Evolutionary conservation across 2,329 filamentous ascomycete species (phyloP).

Genomic region (Fusarium sp.): DNA sequence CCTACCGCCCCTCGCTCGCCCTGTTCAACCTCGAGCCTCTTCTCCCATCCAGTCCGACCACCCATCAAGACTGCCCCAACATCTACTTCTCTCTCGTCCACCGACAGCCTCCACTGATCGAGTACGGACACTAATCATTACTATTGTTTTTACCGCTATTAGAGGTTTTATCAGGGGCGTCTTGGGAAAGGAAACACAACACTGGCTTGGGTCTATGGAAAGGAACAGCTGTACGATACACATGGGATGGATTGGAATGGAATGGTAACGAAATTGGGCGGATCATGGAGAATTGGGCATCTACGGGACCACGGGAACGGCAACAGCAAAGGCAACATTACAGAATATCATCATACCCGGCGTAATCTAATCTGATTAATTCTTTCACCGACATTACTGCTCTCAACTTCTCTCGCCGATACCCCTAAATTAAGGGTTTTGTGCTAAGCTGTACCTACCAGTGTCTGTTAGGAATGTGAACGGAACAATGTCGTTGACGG

Average conservation of each 20-base stretch:
- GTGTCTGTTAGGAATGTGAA: slow-evolving; percentile 22
- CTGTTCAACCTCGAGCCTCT: slow-evolving; percentile 41
- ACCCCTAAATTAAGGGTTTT: not conserved
- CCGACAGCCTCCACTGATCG: slow-evolving; percentile 38
- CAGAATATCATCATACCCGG: slow-evolving; percentile 29
- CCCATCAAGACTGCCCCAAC: slow-evolving; percentile 33
- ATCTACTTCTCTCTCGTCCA: slow-evolving; percentile 37
- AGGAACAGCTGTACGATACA: slow-evolving; percentile 25
- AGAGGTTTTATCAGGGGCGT: slow-evolving; percentile 16
- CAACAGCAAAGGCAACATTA: not conserved
- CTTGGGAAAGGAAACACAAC: slow-evolving; percentile 16
- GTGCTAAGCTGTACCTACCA: not conserved
- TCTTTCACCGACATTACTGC: not conserved
- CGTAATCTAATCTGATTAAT: slow-evolving; percentile 34
- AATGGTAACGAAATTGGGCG: slow-evolving; percentile 6
- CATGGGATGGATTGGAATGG: not conserved
- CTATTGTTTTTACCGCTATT: slow-evolving; percentile 6
- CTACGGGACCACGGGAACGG: slow-evolving; percentile 18
- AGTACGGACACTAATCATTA: not conserved
- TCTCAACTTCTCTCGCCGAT: not conserved
- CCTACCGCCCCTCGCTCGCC: slow-evolving; percentile 39
- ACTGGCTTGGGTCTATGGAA: slow-evolving; percentile 14
- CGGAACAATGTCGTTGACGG: slow-evolving; percentile 24
- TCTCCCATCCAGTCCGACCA: slow-evolving; percentile 38
- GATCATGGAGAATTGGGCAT: slow-evolving; percentile 12